Evolutionary conservation across 2,329 filamentous ascomycete genomes (phyloP), one percentile per base, ranked within the genome.

Genomic region (Westerdykella ornata): DNA sequence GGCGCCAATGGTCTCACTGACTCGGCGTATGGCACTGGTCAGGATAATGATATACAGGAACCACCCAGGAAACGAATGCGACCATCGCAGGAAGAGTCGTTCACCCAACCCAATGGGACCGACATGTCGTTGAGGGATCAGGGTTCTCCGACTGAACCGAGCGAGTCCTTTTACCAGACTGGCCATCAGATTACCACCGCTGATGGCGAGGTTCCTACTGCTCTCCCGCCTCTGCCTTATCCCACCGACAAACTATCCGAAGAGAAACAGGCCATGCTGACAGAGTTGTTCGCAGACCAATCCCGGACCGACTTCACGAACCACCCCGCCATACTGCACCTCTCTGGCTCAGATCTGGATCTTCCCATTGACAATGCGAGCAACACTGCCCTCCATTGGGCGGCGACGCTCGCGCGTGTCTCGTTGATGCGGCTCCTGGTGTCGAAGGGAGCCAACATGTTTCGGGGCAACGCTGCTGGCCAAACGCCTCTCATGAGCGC

Each of bases 351-450:
- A 30, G 90, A 98, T 52, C 77, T 97, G 16, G 92, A 98, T 58
- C 84, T 92, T 62, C 90, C 92, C 1, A 87, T 98, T 43, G 92
- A 98, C 59, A 77, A 83, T 18, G 88, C 88, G 44, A 82, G 82
- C 28, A 88, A 97, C 59, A 97, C 88, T 14, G 89, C 89, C 2
- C 72, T 98, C 31, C 90, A 97, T 60, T 98, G 92, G 92, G 92
- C 92, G 2, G 88, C 92, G 4, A 96, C 92, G 4, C 74, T 98
- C 35, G 88, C 88, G 2, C 84, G 90, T 13, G 83, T 94, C 62
- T 78, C 85, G 1, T 74, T 98, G 5, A 73, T 97, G 42, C 81
- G 85, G 40, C 77, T 89, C 0, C 74, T 98, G 9, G 85, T 97
- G 41, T 75, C 81, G 4, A 84, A 84, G 35, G 92, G 92, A 1